Base-by-base conservation (phyloP, 139 green algal genomes). In the Picochlorum sp. region DNA sequence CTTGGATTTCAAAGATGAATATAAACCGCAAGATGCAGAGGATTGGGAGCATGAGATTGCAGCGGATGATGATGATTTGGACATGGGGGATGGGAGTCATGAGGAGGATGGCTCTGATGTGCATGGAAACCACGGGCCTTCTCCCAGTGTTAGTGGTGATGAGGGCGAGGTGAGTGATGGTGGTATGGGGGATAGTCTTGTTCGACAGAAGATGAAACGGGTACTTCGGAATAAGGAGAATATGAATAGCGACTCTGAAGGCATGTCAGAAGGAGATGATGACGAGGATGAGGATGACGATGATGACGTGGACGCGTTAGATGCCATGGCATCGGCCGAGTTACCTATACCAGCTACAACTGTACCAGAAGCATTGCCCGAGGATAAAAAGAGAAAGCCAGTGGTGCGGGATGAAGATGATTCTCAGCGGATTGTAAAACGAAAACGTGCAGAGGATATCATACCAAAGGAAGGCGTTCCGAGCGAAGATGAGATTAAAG, bases 401-500 rank as follows among this genome's bases (percentile, higher is more conserved):
- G 34, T 41, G 34, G 34, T 41, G 34, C 18, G 18, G 18, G 49
- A 24, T 10, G 49, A 56, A 56, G 49, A 56, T 18, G 34, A 52
- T 34, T 37, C 62, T 20, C 6, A 41, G 34, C 34, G 34, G 34
- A 49, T 21, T n/a, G 45, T 16, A 13, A 10, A 44, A 47, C 41
- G 28, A 62, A 23, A 57, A 6, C 34, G 34, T 41, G 34, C 34
- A 41, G 34, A 41, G 34, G 34, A 41, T 11, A 46, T n/a, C 28
- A 46, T 28, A 65, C 38, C n/a, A 47, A 58, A 21, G 28, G 32
- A 41, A 15, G 77, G 79, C 3, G 45, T 62, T 4, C 34, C 83
- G 6, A 85, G 72, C 6, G 84, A 86, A 64, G 63, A 65, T 4
- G 62, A 82, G 66, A 76, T 76, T 61, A 80, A 84, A 74, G 78